Conservation (phyloP, 805 yeast species). For the Zygosaccharomyces bailii region DNA sequence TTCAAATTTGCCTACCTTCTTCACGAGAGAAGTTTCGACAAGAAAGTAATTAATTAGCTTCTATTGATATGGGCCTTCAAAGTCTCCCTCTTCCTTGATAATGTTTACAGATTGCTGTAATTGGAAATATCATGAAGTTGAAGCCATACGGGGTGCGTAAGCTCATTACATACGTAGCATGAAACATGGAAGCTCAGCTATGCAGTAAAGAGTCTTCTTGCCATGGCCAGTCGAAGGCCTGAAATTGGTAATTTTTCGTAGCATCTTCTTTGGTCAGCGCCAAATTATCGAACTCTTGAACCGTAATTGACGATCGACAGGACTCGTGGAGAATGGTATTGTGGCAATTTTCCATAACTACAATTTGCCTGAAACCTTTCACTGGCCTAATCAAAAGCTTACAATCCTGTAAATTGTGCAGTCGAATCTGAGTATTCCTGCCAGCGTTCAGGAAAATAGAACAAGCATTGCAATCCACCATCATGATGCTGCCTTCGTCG, state of each 20-base stretch:
- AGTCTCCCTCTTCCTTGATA: neutral
- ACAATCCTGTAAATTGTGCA: slow-evolving; percentile 25
- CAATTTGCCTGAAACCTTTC: slow-evolving; percentile 16
- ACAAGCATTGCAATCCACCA: slow-evolving; percentile 21
- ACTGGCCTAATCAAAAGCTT: slow-evolving; percentile 18
- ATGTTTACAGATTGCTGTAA: slow-evolving; percentile 6
- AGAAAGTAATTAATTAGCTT: neutral
- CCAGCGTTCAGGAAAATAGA: slow-evolving; percentile 16
- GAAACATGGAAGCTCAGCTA: neutral
- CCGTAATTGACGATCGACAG: slow-evolving; percentile 13
- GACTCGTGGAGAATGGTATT: slow-evolving; percentile 23
- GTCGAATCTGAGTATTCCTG: slow-evolving; percentile 25
- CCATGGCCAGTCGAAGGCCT: slow-evolving; percentile 8
- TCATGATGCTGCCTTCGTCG: slow-evolving; percentile 25
- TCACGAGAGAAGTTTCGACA: neutral
- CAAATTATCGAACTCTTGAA: slow-evolving; percentile 29
- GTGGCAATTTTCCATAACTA: slow-evolving; percentile 28
- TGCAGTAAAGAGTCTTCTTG: neutral
- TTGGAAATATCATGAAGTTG: slow-evolving; percentile 4
- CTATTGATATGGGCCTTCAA: neutral
- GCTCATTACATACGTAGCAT: neutral
- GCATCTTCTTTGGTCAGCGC: neutral
- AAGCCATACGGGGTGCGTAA: neutral
- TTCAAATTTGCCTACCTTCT: neutral
- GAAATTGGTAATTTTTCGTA: slow-evolving; percentile 8